Conservation (phyloP, 2,329 filamentous ascomycete genomes). For the Ceratocystis ficicola region DNA sequence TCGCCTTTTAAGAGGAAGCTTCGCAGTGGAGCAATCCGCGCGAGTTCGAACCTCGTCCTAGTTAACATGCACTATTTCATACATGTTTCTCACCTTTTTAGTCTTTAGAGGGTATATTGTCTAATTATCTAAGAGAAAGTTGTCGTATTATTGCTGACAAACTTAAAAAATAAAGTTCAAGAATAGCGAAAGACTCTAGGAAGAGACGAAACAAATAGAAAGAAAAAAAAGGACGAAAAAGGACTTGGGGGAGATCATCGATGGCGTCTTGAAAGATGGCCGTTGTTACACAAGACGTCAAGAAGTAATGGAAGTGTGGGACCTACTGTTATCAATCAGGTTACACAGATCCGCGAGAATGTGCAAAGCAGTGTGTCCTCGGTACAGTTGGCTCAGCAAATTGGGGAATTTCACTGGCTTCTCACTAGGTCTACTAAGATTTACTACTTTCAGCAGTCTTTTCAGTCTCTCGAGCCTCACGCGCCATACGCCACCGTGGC, state of each 20-base stretch:
- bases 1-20: not conserved
- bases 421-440: not conserved
- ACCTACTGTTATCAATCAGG: not conserved
- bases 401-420: not conserved
- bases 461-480: not conserved
- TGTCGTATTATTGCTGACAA: too few species aligned
- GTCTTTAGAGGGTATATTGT: not conserved
- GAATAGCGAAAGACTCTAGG: too few species aligned
- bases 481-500: constrained; percentile 23
- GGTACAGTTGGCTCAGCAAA: too few species aligned
- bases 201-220: too few species aligned
- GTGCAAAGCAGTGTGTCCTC: too few species aligned
- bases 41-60: constrained; percentile 26
- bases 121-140: not conserved
- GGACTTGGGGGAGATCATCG: too few species aligned
- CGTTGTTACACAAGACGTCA: not conserved
- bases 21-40: constrained; percentile 22
- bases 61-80: not conserved
- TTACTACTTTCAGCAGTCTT: too few species aligned
- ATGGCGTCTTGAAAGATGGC: too few species aligned
- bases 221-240: too few species aligned
- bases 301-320: too few species aligned
- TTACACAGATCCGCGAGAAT: not conserved
- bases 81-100: too few species aligned
- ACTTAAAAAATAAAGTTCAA: too few species aligned